Base-by-base conservation (phyloP, 805 yeast species). In the Wickerhamomyces chaumierensis region DNA sequence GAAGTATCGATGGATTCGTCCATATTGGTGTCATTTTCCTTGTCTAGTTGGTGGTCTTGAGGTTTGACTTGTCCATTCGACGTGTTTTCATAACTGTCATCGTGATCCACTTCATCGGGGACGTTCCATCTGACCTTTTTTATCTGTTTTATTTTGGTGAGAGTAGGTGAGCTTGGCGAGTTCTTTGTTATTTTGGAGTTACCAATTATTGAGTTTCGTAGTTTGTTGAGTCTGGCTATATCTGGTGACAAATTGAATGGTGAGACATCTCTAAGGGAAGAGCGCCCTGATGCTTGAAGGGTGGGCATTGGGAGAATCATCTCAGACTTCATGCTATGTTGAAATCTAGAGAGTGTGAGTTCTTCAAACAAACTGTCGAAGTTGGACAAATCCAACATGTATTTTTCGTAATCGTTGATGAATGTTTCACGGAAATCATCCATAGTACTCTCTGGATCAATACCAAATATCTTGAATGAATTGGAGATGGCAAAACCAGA, bases 61-160 rank as follows among this genome's bases (percentile, higher is more conserved):
- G 18, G 5, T 8, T 13, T 32, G 37, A 18, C 14, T 16, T 35
- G 32, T 23, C 21, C 19, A 4, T n/a, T 27, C n/a, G n/a, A 28
- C 6, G 18, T 17, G n/a, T 18, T 9, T 7, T 14, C 18, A 11
- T 14, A 33, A 13, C 12, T 33, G 23, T 17, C 5, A 4, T 32
- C 16, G 18, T 25, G 29, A 11, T 25, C 29, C 4, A 14, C n/a
- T 20, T 39, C 42, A 35, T 48, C 48, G 3, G 66, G 67, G 12
- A 62, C 61, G 41, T 64, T 65, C 71, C 73, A 69, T 43, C 73
- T 60, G 2, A 71, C 75, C 41, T 62, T 68, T 38, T 68, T 68
- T 12, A 53, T 35, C 11, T 48, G 47, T 41, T 57, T 61, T 21
- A 37, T 15, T 33, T 37, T 36, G 13, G 42, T 38, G 11, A 41